These are phyloP conservation scores for Botrytis pseudocinerea DNA, from an alignment of 2,329 filamentous ascomycete species.

Conservation along the genomic window DNA sequence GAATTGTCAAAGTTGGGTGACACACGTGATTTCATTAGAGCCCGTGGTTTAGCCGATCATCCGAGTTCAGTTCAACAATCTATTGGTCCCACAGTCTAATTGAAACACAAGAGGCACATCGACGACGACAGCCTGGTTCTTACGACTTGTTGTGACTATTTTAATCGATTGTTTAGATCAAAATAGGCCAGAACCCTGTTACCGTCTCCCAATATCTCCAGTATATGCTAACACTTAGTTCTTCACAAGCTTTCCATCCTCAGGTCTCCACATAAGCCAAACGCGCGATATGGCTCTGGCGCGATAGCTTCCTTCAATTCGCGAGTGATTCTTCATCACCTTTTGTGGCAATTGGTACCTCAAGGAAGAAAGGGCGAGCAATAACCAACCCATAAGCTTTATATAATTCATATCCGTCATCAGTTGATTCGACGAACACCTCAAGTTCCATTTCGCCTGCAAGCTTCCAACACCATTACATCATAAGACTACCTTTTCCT, in stretches of 20 bases:
- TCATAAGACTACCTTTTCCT: background rate
- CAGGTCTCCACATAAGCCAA: constrained; percentile 15
- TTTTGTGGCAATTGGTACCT: background rate
- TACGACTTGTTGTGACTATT: background rate
- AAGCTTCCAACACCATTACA: constrained; percentile 4
- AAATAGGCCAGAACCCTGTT: background rate
- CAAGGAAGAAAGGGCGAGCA: background rate
- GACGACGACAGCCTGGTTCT: background rate
- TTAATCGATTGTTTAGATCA: too few species aligned
- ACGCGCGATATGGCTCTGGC: background rate
- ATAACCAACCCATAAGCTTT: constrained; percentile 11
- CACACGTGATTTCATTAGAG: background rate
- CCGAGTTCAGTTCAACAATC: background rate
- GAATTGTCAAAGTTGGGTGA: background rate
- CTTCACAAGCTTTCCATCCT: background rate
- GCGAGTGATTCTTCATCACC: background rate
- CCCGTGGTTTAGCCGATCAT: constrained; percentile 8
- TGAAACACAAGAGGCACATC: background rate
- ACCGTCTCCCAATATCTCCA: background rate
- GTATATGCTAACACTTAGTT: background rate
- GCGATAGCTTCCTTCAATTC: background rate
- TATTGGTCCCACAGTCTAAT: background rate
- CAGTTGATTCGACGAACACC: background rate
- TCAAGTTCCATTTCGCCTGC: constrained; percentile 16
- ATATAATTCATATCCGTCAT: background rate